Conservation (phyloP, 768 basidiomycete genomes). For the Lentinus brumalis region DNA sequence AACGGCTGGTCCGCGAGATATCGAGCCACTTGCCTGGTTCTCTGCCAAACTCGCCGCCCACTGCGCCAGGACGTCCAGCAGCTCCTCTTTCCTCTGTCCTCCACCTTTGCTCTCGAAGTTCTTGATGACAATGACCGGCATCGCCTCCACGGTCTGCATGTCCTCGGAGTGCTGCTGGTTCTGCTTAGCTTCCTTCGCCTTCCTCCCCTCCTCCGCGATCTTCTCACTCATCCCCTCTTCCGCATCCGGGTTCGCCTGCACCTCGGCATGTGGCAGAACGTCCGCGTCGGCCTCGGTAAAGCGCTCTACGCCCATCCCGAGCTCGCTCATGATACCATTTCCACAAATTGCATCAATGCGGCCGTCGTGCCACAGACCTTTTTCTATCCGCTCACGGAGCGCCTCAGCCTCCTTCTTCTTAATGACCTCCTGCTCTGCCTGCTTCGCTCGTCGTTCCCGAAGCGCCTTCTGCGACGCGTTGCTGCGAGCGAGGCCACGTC, state of each 20-base stretch:
- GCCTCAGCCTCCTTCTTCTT: constrained; percentile 40
- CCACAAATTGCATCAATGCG: constrained; percentile 84
- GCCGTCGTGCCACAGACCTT: constrained; percentile 85
- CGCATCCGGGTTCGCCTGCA: background rate
- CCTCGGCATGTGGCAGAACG: background rate
- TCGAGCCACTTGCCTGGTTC: constrained; percentile 54
- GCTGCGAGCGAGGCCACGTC: constrained; percentile 68
- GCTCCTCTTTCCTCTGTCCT: constrained; percentile 58
- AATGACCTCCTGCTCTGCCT: constrained; percentile 38
- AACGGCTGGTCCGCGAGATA: background rate
- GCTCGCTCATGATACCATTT: constrained; percentile 83
- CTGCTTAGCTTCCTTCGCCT: constrained; percentile 34
- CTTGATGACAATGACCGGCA: constrained; percentile 87
- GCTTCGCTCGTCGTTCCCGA: constrained; percentile 41
- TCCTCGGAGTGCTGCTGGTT: constrained; percentile 43
- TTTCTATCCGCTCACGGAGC: constrained; percentile 48
- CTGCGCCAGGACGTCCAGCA: constrained; percentile 73
- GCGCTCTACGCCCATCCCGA: constrained; percentile 79
- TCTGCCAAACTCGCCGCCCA: constrained; percentile 88
- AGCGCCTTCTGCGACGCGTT: constrained; percentile 49
- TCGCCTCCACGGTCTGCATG: constrained; percentile 51
- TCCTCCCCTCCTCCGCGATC: constrained; percentile 30
- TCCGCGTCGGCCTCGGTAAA: constrained; percentile 42
- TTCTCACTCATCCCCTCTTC: constrained; percentile 19
- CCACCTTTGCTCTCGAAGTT: constrained; percentile 69